Evolutionary conservation across 2,329 filamentous ascomycete species (phyloP), one percentile per base, ranked within the genome.

Genomic region (Cercospora janseana): DNA sequence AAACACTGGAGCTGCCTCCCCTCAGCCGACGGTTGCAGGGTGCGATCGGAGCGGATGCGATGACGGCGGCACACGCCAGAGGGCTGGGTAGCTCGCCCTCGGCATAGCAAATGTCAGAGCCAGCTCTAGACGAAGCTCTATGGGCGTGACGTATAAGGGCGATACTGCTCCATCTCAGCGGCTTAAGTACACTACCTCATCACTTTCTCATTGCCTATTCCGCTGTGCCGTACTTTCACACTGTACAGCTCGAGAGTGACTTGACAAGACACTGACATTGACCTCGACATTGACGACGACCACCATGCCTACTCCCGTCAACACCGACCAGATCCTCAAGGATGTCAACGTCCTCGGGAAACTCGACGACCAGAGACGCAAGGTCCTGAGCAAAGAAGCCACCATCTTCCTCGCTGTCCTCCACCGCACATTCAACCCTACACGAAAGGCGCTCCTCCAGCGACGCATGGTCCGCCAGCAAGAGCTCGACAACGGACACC

Each of bases 341-440:
- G 90, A 90, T 72, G 91, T 96, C 67, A 82, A 84, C 72, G 82
- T 97, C 78, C 84, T 89, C 65, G 92, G 89, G 66, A 72, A 80
- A 56, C 75, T 97, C 67, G 83, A 83, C 66, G 83, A 92, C 52
- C 76, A 85, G 62, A 86, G 91, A 70, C 83, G 83, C 75, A 92
- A 95, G 79, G 94, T 98, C 70, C 81, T 97, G 60, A 95, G 84
- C 57, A 92, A 90, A 63, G 82, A 94, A 60, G 92, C 92, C 49
- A 84, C 88, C 59, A 87, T 89, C 57, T 98, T 97, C 78, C 82
- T 98, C 54, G 88, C 92, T 28, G 85, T 96, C 58, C 82, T 98
- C 65, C 93, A 98, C 76, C 86, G 92, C 68, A 89, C 90, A 59
- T 97, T 97, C 80, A 94, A 97, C 72, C 75, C 72, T 58, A 92